Evolutionary conservation across 768 basidiomycete species (phyloP), one percentile per base, ranked within the genome.

Genomic region (Hygrophoropsis aurantiaca): DNA sequence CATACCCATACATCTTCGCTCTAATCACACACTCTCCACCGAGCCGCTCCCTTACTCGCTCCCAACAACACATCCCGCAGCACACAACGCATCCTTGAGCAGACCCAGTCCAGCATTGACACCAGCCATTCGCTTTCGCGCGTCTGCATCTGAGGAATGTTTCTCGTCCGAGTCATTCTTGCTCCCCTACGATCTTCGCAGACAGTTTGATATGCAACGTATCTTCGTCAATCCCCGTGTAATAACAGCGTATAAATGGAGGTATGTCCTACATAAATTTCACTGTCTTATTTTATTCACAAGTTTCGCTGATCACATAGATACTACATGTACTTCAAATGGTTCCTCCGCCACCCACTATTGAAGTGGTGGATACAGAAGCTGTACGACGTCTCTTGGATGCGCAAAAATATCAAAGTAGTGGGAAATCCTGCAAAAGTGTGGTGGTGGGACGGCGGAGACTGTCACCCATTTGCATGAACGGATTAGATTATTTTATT

Each of bases 111-210:
- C 66, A 23, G 61, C 62, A 24, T 49, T 53, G 21, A 65, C 62
- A 40, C 64, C 64, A 0, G 58, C 68, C 27, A 49, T 67, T 11
- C 11, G 21, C 6, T 70, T 70, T 60, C 64, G 66, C 38, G 43
- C 37, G 21, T 61, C 58, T 11, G 51, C 46, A 33, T 50, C 46
- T 25, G 46, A 53, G 18, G 61, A 62, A 46, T 69, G 68, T 53
- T 69, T 59, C 53, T 63, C 61, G 39, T 62, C 60, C 38, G 68
- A 68, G 57, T 62, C 58, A n/a, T 70, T 67, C 64, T 50, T 59
- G 27, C 53, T 70, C 16, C 66, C 66, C 34, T 68, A 70, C 61
- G 68, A 69, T 54, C 57, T 68, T 42, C 60, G 66, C 27, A 60
- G 66, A 32, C 56, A 60, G 50, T 64, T 62, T 54, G 62, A 53